phyloP scores from a whole-genome alignment of 495 filamentous ascomycete genomes.

The Penicillium fimorum region DNA sequence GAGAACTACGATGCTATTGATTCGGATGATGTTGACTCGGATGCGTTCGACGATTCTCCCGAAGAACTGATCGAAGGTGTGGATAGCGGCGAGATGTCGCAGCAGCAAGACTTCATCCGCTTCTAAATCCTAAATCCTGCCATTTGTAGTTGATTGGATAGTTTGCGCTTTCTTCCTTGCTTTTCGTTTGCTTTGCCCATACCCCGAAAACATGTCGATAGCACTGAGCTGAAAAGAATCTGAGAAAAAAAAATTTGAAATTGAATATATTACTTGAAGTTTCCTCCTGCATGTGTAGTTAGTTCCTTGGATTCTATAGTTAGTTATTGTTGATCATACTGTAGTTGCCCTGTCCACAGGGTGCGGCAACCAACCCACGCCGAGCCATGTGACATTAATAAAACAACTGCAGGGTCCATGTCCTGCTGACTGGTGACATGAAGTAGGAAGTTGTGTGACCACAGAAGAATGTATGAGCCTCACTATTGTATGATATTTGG shows the following conservation, averaged over 20 bases:
- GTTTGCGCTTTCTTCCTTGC: neutral
- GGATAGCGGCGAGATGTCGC: slow-evolving; percentile 53
- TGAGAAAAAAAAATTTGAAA: neutral
- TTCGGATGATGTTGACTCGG: slow-evolving; percentile 87
- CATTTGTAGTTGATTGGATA: slow-evolving; percentile 19
- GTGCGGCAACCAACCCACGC: neutral
- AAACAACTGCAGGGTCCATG: slow-evolving; percentile 4
- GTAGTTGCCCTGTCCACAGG: neutral
- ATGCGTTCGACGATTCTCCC: slow-evolving; percentile 73
- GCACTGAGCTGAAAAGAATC: neutral
- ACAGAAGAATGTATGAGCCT: slow-evolving; percentile 1
- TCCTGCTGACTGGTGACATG: slow-evolving; percentile 9
- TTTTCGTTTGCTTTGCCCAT: slow-evolving; percentile 5
- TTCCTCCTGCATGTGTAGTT: neutral
- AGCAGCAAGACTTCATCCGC: slow-evolving; percentile 69
- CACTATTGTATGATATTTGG: neutral
- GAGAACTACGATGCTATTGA: slow-evolving; percentile 72
- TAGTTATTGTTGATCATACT: neutral
- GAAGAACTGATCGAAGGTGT: slow-evolving; percentile 44
- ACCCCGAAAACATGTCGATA: slow-evolving; percentile 6
- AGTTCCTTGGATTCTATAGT: neutral
- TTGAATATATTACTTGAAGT: neutral
- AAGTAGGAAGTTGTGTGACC: slow-evolving; percentile 1
- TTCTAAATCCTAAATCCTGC: slow-evolving; percentile 38
- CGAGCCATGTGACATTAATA: slow-evolving; percentile 4